phyloP scores from a whole-genome alignment of 306 rosid species.

The Glycine tomentella region DNA sequence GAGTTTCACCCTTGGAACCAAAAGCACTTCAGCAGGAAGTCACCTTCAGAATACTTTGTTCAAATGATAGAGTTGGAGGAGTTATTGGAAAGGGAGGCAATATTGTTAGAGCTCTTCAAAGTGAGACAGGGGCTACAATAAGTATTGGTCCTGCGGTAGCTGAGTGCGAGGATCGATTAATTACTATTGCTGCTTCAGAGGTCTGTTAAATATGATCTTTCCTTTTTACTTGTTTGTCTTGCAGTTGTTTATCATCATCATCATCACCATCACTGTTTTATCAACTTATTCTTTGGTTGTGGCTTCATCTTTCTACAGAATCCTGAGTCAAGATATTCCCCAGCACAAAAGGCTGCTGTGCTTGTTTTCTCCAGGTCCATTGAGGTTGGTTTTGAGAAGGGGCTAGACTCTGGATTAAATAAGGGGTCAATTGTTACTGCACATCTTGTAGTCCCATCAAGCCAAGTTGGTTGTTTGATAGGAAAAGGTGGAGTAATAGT shows the following conservation, averaged over 20 bases:
- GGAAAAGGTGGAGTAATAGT: slow-evolving; percentile 93
- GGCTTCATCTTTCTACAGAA: slow-evolving; percentile 58
- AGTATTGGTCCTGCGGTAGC: slow-evolving; percentile 70
- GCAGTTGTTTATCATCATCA: slow-evolving; percentile 24
- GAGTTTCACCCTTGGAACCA: slow-evolving; percentile 61
- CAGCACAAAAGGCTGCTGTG: slow-evolving; percentile 89
- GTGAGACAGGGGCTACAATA: slow-evolving; percentile 88
- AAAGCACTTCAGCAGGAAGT: slow-evolving; percentile 68
- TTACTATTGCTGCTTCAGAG: slow-evolving; percentile 86
- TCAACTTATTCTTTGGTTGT: slow-evolving; percentile 13
- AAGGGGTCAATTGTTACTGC: slow-evolving; percentile 71
- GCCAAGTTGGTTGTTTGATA: slow-evolving; percentile 94
- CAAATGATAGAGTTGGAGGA: slow-evolving; percentile 87
- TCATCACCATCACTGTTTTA: slow-evolving; percentile 16
- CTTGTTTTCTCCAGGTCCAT: slow-evolving; percentile 83
- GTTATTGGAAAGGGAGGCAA: slow-evolving; percentile 93
- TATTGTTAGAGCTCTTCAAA: slow-evolving; percentile 83
- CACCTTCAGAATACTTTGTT: slow-evolving; percentile 79
- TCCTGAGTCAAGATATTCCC: slow-evolving; percentile 84
- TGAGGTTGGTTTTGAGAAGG: slow-evolving; percentile 76
- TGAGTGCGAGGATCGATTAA: slow-evolving; percentile 82
- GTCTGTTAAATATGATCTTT: slow-evolving; percentile 55
- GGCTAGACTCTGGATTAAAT: slow-evolving; percentile 62
- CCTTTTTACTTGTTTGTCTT: slow-evolving; percentile 36
- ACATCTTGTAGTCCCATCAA: slow-evolving; percentile 75